Evolutionary conservation across 441 rosid species (phyloP).

Genomic region (Corymbia calophylla): DNA sequence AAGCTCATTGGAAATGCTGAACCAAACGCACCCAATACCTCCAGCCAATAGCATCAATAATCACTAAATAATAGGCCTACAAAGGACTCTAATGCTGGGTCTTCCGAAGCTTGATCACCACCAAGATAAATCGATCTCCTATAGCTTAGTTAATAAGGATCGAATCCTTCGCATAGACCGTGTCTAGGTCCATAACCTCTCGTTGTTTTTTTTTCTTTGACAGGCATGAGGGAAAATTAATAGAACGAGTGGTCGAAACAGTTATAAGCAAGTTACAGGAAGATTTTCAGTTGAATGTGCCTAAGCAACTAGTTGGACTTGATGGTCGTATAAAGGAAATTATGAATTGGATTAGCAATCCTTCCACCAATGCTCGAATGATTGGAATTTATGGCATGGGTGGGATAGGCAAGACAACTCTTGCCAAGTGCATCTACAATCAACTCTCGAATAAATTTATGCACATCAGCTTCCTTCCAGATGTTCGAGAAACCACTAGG

Average conservation of each 20-base stretch:
- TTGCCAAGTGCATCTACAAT: neutral
- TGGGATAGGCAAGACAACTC: neutral
- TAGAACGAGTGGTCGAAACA: too few relatives aligned
- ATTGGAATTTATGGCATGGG: neutral
- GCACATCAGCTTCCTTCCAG: neutral
- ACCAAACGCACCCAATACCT: neutral
- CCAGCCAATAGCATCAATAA: neutral
- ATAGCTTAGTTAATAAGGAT: neutral
- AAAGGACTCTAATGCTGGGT: neutral
- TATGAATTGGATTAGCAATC: too few relatives aligned
- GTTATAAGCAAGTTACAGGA: neutral
- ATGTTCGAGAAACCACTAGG: neutral
- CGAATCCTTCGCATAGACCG: neutral
- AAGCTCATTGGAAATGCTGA: too few relatives aligned
- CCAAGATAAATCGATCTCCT: neutral
- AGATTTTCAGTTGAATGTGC: neutral
- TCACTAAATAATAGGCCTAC: neutral
- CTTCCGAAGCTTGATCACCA: neutral
- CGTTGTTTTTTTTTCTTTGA: neutral
- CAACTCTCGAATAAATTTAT: rapidly evolving
- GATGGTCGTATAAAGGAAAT: neutral
- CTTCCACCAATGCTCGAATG: too few relatives aligned
- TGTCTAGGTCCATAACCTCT: neutral
- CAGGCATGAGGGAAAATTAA: neutral
- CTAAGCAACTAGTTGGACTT: neutral